Base-by-base conservation (phyloP, 2,329 filamentous ascomycete genomes). In the Aspergillus sojae region DNA sequence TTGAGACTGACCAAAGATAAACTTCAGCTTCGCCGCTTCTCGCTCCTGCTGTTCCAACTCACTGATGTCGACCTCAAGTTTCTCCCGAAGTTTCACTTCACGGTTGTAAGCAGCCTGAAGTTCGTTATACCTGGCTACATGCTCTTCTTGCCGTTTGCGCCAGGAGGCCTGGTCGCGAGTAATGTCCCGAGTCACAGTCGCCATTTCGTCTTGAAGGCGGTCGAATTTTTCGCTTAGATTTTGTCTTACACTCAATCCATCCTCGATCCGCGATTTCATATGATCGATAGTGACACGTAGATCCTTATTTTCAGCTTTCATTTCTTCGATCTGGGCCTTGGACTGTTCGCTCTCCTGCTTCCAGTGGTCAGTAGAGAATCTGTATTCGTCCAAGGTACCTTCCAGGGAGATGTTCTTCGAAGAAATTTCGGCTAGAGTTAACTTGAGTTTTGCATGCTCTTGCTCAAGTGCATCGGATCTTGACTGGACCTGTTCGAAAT, bases 131-230 rank as follows among this genome's bases (percentile, higher is more conserved):
- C 80, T 83, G 66, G 81, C 80, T 62, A 81, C 77, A 54, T 86
- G 81, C n/a, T 85, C 82, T 62, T 88, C 83, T 69, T 88, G 86
- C 62, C 80, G 90, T 79, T 91, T 91, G 71, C 88, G 88, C 80
- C 91, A 94, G 41, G 86, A 85, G 34, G 90, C 88, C 74, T 94
- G 94, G 74, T 98, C 94, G 71, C 91, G 88, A 26, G 91, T 89
- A 65, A 97, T 88, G 65, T 96, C 90, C 54, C 88, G 88, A 59
- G 92, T 89, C 56, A 93, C 91, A 61, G 84, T 84, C 36, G 89
- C 86, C 90, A 98, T 94, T 70, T 97, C 93, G 67, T 93, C 87
- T 78, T 98, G 94, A 45, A 99, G 83, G 64, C 88, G 88, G 70
- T 94, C 88, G 72, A 97, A 91, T 78, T 95, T 96, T 75, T 84